Evolutionary conservation across 2,329 filamentous ascomycete genomes (phyloP), one percentile per base, ranked within the genome.

Genomic region (Gaeumannomyces tritici): DNA sequence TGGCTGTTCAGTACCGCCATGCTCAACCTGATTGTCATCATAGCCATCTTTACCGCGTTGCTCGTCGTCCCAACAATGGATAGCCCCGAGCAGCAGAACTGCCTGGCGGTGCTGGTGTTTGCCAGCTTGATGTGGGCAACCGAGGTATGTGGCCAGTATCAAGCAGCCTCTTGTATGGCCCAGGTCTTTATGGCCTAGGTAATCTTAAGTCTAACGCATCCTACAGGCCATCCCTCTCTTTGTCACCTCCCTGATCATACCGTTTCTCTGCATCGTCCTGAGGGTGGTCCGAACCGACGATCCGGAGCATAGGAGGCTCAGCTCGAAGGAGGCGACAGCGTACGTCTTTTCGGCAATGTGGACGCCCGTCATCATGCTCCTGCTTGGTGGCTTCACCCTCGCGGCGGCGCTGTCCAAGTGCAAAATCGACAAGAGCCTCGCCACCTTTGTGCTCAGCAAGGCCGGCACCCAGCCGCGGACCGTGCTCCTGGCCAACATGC

Each of bases 321-420:
- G 83, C n/a, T 85, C 92, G 3, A 93, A 93, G 72, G 83, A 86
- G 56, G 93, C 95, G 0, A 91, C 93, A 0, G 80, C 84, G 31
- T 93, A 89, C 70, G 89, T 97, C 63, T 98, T 99, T 70, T 83
- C 91, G 5, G 89, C 95, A 29, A 99, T 99, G 95, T 99, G 95
- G 95, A 97, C 93, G 4, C 93, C 95, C 0, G 95, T 99, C 62
- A 99, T 99, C 68, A 98, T 99, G 95, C 85, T 99, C 21, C 81
- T 99, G 27, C 86, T 99, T 0, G 95, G 95, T 68, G 95, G 95
- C 35, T 99, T 99, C 71, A 96, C 95, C 2, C 88, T 99, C 62
- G 95, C 95, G 12, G 95, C 95, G 0, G 96, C 95, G 0, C 77
- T 99, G 62, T 96, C 92, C 59, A 99, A 99, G 74, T 96, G 96